A percentile compares a stretch with the other conserved stretches of the same genome.
Evolutionary conservation across 257 asterid species (phyloP).

Genomic region (Anisodus acutangulus): DNA sequence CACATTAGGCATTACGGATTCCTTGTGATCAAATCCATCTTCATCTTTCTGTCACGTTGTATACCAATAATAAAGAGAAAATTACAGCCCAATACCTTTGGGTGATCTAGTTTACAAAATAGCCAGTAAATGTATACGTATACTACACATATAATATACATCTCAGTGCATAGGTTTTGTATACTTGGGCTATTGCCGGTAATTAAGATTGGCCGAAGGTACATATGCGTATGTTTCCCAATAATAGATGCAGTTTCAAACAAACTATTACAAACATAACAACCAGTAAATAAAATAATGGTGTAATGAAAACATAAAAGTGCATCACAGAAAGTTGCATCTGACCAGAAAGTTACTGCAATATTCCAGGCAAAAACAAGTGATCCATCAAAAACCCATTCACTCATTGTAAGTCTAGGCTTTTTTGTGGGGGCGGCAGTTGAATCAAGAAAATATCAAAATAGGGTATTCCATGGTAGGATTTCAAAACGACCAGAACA

Average conservation of each 20-base stretch:
- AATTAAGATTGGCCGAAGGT: no score
- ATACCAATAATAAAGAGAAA: not conserved
- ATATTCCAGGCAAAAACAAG: not conserved
- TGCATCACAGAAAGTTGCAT: conserved; percentile 12
- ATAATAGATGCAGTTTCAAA: not conserved
- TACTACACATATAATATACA: no score
- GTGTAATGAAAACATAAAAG: not conserved
- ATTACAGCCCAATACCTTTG: no score
- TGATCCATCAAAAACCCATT: not conserved
- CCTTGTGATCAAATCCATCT: conserved; percentile 80
- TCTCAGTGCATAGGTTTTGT: no score
- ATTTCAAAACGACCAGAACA: conserved; percentile 7
- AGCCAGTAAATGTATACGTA: no score
- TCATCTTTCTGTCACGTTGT: conserved; percentile 74
- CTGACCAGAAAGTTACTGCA: not conserved
- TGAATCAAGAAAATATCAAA: not conserved
- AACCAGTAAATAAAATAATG: not conserved
- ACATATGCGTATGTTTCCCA: no score
- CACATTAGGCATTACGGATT: conserved; percentile 75
- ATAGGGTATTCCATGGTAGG: conserved; percentile 12
- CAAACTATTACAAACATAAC: conserved; percentile 1
- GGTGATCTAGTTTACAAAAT: no score
- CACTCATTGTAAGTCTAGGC: not conserved
- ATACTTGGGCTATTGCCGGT: no score
- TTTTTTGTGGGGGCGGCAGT: not conserved